These are phyloP conservation scores for Amanita pseudoporphyria DNA, from an alignment of 768 basidiomycete genomes.

Conservation along the genomic window DNA sequence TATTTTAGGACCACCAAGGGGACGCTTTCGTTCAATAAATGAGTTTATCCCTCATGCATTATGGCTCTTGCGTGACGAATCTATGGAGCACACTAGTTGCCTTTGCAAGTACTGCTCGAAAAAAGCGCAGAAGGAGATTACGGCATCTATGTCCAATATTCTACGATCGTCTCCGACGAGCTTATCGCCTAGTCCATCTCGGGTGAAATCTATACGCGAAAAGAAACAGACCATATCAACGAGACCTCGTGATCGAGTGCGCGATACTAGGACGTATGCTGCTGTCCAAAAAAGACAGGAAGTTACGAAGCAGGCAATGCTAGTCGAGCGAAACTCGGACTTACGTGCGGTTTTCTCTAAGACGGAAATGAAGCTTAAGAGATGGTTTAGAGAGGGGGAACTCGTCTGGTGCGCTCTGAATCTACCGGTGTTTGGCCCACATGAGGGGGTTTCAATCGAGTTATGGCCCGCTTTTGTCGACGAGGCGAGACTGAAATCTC, in stretches of 20 bases:
- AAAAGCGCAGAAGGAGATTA: slow-evolving; percentile 60
- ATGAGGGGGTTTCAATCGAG: slow-evolving; percentile 34
- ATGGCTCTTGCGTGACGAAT: slow-evolving; percentile 59
- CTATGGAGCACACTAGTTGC: slow-evolving; percentile 40
- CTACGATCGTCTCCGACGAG: slow-evolving; percentile 11
- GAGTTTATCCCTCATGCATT: slow-evolving; percentile 81
- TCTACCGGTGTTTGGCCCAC: slow-evolving; percentile 34
- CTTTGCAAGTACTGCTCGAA: slow-evolving; percentile 73
- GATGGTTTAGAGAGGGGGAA: slow-evolving; percentile 63
- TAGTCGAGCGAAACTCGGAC: slow-evolving; percentile 56
- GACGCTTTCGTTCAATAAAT: slow-evolving; percentile 67
- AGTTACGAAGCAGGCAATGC: slow-evolving; percentile 35
- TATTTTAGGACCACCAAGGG: slow-evolving; percentile 35
- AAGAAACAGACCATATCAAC: slow-evolving; percentile 12
- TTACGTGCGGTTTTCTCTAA: slow-evolving; percentile 45
- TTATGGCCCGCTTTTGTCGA: slow-evolving; percentile 73
- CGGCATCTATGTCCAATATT: slow-evolving; percentile 28
- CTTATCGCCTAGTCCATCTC: slow-evolving; percentile 1
- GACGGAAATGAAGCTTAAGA: slow-evolving; percentile 33
- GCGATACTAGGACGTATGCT: slow-evolving; percentile 7
- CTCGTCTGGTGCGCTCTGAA: slow-evolving; percentile 60
- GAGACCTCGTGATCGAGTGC: slow-evolving; percentile 4
- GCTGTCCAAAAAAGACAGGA: slow-evolving; percentile 19
- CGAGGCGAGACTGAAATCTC: slow-evolving; percentile 40
- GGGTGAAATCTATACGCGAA: slow-evolving; percentile 4